Percentiles rank a stretch among this genome's conserved stretches.
These are phyloP conservation scores for Immersiporthe knoxdaviesiana DNA, from an alignment of 2,329 filamentous ascomycete species.

Conservation along the genomic window DNA sequence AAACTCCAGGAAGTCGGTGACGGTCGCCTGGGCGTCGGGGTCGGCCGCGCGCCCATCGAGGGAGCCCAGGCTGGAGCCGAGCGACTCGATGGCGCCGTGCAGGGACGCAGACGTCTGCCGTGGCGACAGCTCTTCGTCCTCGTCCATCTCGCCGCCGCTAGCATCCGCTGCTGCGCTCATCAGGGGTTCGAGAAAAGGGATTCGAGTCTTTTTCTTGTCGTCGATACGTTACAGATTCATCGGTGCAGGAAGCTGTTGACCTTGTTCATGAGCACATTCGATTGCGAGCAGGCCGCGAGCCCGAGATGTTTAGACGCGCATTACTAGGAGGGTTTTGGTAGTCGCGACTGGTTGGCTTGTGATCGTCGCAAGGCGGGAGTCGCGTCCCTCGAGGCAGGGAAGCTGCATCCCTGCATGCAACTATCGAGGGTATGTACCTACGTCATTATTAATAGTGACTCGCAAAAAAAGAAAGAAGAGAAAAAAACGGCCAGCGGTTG, in stretches of 20 bases:
- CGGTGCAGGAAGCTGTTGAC: too few relatives aligned
- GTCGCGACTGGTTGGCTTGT: constrained; percentile 10
- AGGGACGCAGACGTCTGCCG: constrained; percentile 41
- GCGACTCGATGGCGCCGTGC: constrained; percentile 38
- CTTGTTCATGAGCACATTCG: neutral
- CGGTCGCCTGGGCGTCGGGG: constrained; percentile 70
- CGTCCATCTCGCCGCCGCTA: constrained; percentile 35
- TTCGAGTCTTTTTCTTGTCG: neutral
- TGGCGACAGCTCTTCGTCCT: constrained; percentile 40
- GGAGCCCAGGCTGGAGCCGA: constrained; percentile 43
- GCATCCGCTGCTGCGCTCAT: constrained; percentile 33
- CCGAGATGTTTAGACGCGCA: constrained; percentile 8
- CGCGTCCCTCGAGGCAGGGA: neutral
- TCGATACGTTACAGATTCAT: neutral
- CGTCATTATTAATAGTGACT: neutral
- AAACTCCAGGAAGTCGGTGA: constrained; percentile 71
- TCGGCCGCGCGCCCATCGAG: constrained; percentile 61
- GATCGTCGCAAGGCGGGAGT: constrained; percentile 3
- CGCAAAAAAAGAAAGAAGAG: too few relatives aligned
- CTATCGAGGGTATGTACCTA: constrained; percentile 10
- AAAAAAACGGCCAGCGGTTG: neutral
- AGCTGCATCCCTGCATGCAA: constrained; percentile 13
- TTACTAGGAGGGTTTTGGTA: constrained; percentile 12
- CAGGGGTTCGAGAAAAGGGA: neutral
- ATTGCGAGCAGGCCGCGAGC: constrained; percentile 7